Evolutionary conservation across 352 stramenopile genomes (phyloP).

Genomic region (Globisporangium viniferum): DNA sequence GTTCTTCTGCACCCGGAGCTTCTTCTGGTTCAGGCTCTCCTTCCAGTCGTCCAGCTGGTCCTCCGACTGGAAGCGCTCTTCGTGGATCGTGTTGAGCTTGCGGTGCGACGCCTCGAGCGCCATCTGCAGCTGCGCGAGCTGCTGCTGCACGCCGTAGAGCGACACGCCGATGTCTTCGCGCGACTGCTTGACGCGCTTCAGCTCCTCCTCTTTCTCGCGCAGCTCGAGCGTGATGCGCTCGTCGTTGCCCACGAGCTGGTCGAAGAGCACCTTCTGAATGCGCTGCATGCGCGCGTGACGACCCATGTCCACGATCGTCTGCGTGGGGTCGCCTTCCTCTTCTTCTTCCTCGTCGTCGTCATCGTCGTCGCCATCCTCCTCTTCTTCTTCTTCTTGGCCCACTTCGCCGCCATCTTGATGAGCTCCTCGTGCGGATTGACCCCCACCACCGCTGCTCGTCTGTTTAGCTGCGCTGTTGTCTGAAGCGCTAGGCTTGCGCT

Average conservation of each 20-base stretch:
- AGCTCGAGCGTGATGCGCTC: conserved; percentile 67
- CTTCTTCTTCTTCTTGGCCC: conserved; percentile 27
- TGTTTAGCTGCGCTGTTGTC: neutral
- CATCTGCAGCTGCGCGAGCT: conserved; percentile 91
- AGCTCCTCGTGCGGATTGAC: neutral
- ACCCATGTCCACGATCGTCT: conserved; percentile 83
- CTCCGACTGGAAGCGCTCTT: conserved; percentile 66
- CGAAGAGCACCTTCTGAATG: conserved; percentile 82
- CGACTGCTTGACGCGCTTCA: conserved; percentile 55
- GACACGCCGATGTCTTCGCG: conserved; percentile 90
- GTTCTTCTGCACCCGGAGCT: conserved; percentile 56
- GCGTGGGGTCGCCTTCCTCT: conserved; percentile 56
- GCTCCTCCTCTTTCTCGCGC: conserved; percentile 75
- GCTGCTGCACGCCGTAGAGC: conserved; percentile 94
- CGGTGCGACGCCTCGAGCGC: conserved; percentile 82
- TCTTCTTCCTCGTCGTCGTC: conserved; percentile 57
- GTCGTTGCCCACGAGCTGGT: conserved; percentile 76
- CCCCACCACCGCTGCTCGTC: neutral
- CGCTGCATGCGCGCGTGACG: conserved; percentile 77
- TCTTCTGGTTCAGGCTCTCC: conserved; percentile 56
- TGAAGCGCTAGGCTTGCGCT: neutral
- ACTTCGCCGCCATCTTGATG: neutral
- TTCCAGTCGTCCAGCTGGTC: conserved; percentile 75
- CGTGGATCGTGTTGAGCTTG: conserved; percentile 59
- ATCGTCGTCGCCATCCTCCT: conserved; percentile 34